These are phyloP conservation scores for Nemania sp. DNA, from an alignment of 2,329 filamentous ascomycete genomes.

Conservation along the genomic window DNA sequence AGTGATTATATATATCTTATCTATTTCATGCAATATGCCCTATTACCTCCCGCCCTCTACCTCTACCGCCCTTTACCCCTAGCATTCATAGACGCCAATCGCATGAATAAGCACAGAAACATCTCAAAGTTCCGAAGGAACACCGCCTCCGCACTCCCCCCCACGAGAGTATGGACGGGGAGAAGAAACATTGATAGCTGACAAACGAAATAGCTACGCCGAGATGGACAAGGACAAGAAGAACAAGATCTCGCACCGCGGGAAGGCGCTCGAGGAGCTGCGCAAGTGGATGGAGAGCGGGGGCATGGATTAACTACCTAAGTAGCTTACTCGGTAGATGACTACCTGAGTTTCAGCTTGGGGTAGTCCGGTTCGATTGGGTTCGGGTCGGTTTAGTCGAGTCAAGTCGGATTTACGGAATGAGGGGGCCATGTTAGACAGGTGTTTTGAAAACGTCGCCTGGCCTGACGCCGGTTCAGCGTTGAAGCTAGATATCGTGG, in stretches of 20 bases:
- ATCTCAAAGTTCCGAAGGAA: too few species aligned
- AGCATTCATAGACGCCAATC: neutral
- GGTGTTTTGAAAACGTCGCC: too few species aligned
- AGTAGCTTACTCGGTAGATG: neutral
- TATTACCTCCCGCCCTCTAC: neutral
- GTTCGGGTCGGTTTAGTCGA: too few species aligned
- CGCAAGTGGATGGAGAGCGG: slow-evolving; percentile 72
- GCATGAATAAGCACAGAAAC: too few species aligned
- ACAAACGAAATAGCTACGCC: slow-evolving; percentile 64
- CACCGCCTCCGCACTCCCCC: too few species aligned
- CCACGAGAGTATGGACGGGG: neutral
- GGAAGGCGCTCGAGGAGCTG: slow-evolving; percentile 83
- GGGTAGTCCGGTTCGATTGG: too few species aligned
- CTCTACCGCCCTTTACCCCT: neutral
- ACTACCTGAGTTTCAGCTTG: too few species aligned
- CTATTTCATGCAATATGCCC: neutral
- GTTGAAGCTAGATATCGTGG: too few species aligned
- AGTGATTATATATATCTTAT: slow-evolving; percentile 34
- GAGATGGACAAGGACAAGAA: slow-evolving; percentile 90
- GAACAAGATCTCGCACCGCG: slow-evolving; percentile 92
- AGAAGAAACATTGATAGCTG: neutral
- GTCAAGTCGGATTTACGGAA: too few species aligned
- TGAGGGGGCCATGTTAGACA: too few species aligned
- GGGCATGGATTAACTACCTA: slow-evolving; percentile 29
- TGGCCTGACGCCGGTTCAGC: too few species aligned